Percentiles rank a stretch among this genome's conserved stretches.
phyloP scores from a whole-genome alignment of 495 filamentous ascomycete genomes.

The Penicillium pulvis region DNA sequence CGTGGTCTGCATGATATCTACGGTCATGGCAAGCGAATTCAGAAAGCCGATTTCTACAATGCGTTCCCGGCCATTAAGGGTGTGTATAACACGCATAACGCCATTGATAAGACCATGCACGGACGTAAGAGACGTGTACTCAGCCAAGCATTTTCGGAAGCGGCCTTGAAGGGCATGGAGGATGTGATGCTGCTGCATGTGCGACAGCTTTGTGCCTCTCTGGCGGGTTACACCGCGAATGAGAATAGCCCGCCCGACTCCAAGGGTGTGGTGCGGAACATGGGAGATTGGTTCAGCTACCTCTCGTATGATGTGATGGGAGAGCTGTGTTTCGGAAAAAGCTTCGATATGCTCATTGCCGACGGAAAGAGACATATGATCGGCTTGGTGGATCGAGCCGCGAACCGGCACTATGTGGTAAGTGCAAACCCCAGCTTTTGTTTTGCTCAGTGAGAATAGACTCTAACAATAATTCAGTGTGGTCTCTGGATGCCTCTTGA shows the following conservation, averaged over 20 bases:
- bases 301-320: slow-evolving; percentile 57
- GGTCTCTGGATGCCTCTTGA: slow-evolving; percentile 60
- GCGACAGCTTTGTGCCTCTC: slow-evolving; percentile 44
- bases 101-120: slow-evolving; percentile 55
- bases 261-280: slow-evolving; percentile 41
- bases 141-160: slow-evolving; percentile 56
- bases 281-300: slow-evolving; percentile 55
- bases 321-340: slow-evolving; percentile 55
- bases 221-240: slow-evolving; percentile 24
- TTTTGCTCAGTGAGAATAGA: neutral
- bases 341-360: slow-evolving; percentile 59
- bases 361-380: slow-evolving; percentile 45
- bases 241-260: slow-evolving; percentile 14
- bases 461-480: slow-evolving; percentile 39
- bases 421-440: slow-evolving; percentile 12
- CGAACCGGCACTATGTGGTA: slow-evolving; percentile 56
- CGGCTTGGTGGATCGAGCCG: slow-evolving; percentile 52
- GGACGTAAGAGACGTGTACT: slow-evolving; percentile 56
- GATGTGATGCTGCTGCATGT: slow-evolving; percentile 52
- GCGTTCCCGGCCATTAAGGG: slow-evolving; percentile 56
- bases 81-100: slow-evolving; percentile 60
- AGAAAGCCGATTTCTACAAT: slow-evolving; percentile 57
- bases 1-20: slow-evolving; percentile 57
- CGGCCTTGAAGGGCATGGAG: slow-evolving; percentile 54
- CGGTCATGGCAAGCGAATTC: slow-evolving; percentile 49